Conservation (phyloP, 1,139 yeast species). For the Kodamaea sp. region DNA sequence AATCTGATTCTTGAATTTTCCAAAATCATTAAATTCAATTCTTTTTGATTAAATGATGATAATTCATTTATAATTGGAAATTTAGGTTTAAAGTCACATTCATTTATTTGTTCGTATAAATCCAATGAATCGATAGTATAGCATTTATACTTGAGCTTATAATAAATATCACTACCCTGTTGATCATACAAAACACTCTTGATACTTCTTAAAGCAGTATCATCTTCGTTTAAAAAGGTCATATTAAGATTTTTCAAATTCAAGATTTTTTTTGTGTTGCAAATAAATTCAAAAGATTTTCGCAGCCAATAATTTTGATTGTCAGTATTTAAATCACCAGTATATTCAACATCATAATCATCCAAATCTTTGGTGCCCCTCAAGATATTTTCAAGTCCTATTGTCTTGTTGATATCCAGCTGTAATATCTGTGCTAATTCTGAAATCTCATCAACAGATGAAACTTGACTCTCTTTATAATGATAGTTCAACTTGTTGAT, state of each 20-base stretch:
- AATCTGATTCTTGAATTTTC: constrained; percentile 1
- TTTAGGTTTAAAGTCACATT: neutral
- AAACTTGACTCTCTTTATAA: constrained; percentile 27
- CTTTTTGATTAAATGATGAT: constrained; percentile 5
- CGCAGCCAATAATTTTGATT: constrained; percentile 37
- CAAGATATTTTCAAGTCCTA: constrained; percentile 35
- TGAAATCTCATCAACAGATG: constrained; percentile 47
- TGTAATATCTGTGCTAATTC: constrained; percentile 35
- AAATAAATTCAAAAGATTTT: constrained; percentile 29
- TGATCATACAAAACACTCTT: neutral
- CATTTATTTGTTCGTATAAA: constrained; percentile 2
- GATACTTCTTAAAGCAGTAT: neutral
- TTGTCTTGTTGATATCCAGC: constrained; percentile 19
- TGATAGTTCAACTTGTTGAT: constrained; percentile 44
- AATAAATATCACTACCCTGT: constrained; percentile 14
- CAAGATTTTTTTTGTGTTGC: constrained; percentile 24
- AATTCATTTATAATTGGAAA: constrained; percentile 7
- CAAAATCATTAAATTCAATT: constrained; percentile 6
- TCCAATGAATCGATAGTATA: constrained; percentile 10
- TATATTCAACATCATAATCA: constrained; percentile 15
- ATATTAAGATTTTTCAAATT: constrained; percentile 26
- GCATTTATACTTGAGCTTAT: constrained; percentile 18
- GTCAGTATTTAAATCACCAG: constrained; percentile 17
- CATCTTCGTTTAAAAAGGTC: constrained; percentile 2
- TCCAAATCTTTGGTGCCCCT: constrained; percentile 33